A percentile compares a stretch with the other conserved stretches of the same genome.
Conservation (phyloP, 2,329 filamentous ascomycete genomes). For the Ramichloridium luteum region DNA sequence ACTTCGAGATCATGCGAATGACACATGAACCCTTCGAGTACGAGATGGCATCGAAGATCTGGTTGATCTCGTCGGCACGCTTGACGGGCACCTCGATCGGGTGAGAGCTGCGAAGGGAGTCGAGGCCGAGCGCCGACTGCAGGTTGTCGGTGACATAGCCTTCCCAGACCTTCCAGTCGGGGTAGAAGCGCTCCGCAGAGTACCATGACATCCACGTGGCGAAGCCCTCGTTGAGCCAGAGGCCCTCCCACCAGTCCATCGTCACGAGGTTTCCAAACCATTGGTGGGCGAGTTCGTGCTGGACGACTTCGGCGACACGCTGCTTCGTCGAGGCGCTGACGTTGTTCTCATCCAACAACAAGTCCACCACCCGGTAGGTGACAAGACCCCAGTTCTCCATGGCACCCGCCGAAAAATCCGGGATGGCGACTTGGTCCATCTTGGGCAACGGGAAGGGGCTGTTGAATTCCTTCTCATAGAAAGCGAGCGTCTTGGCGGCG, state of each 20-base stretch:
- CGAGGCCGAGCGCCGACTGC: slow-evolving; percentile 73
- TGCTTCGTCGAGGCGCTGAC: slow-evolving; percentile 83
- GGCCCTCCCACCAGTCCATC: slow-evolving; percentile 96
- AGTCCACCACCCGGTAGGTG: slow-evolving; percentile 84
- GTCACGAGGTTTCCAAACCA: slow-evolving; percentile 98
- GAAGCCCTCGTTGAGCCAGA: slow-evolving; percentile 93
- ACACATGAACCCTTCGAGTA: slow-evolving; percentile 96
- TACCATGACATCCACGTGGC: slow-evolving; percentile 92
- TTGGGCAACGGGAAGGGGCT: slow-evolving; percentile 78
- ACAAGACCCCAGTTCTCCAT: slow-evolving; percentile 99
- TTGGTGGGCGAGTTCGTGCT: slow-evolving; percentile 93
- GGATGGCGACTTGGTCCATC: slow-evolving; percentile 94
- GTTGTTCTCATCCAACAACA: slow-evolving; percentile 83
- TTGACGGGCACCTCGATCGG: slow-evolving; percentile 95
- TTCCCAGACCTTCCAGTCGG: slow-evolving; percentile 98
- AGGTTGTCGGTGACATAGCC: slow-evolving; percentile 88
- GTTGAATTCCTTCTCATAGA: slow-evolving; percentile 92
- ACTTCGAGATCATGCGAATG: slow-evolving; percentile 92
- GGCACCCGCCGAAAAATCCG: slow-evolving; percentile 86
- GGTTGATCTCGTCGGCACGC: slow-evolving; percentile 89
- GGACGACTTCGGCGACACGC: slow-evolving; percentile 85
- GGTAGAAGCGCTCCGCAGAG: slow-evolving; percentile 87
- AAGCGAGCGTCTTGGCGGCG: slow-evolving; percentile 76
- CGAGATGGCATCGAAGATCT: slow-evolving; percentile 96
- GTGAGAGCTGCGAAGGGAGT: slow-evolving; percentile 87